Percentiles rank a stretch among this genome's conserved stretches.
Evolutionary conservation across 1,284 basidiomycete species (phyloP).

Genomic region (Cutaneotrichosporon spelunceum): DNA sequence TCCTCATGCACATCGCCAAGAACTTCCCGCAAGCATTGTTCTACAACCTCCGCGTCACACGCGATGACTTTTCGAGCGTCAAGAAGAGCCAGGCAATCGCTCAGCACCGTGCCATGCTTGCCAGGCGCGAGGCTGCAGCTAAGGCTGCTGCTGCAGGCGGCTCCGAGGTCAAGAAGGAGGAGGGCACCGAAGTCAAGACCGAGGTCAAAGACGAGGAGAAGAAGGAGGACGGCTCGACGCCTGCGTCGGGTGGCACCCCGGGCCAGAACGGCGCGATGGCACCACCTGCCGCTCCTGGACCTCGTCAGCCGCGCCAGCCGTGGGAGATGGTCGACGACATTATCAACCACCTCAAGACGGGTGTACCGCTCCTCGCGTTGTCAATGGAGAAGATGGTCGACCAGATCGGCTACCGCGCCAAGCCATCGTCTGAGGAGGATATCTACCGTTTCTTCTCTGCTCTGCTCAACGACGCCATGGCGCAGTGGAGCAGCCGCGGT

Average conservation of each 20-base stretch:
- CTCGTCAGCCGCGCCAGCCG: constrained; percentile 60
- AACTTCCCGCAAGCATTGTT: constrained; percentile 95
- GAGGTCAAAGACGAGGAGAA: constrained; percentile 29
- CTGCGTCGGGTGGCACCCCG: constrained; percentile 18
- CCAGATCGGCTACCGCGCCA: constrained; percentile 88
- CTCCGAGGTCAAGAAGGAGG: constrained; percentile 15
- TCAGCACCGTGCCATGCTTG: constrained; percentile 18
- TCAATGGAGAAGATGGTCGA: constrained; percentile 98
- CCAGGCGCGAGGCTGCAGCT: constrained; percentile 32
- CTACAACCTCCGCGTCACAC: constrained; percentile 87
- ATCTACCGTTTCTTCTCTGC: constrained; percentile 88
- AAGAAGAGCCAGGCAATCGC: constrained; percentile 42
- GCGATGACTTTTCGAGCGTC: constrained; percentile 71
- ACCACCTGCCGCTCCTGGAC: constrained; percentile 45
- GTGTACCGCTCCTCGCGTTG: constrained; percentile 89
- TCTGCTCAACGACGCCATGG: constrained; percentile 64
- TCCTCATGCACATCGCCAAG: constrained; percentile 87
- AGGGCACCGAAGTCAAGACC: constrained; percentile 36
- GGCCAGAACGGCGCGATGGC: constrained; percentile 29
- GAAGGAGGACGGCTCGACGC: constrained; percentile 22
- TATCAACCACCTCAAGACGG: constrained; percentile 90
- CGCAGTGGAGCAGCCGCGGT: constrained; percentile 69
- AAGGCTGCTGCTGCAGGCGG: constrained; percentile 53
- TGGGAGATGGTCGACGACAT: constrained; percentile 95
- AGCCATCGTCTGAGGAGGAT: constrained; percentile 87